These are phyloP conservation scores for Eutypa lata DNA, from an alignment of 2,329 filamentous ascomycete species.

Conservation along the genomic window DNA sequence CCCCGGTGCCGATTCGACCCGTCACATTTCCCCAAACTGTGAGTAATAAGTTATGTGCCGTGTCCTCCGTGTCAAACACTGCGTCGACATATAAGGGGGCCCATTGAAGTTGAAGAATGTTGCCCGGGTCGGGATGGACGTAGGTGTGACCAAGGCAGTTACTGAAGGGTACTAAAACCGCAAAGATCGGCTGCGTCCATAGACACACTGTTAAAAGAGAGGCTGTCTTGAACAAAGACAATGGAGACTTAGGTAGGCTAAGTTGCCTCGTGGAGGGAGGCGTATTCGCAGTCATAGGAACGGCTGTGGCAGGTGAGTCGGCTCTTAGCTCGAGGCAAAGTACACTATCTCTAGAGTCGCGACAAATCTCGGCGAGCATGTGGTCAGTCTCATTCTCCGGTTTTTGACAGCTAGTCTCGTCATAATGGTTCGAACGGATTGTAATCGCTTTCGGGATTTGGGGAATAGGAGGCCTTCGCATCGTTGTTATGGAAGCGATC, in stretches of 20 bases:
- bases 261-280: neutral
- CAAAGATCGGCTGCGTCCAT: slow-evolving; percentile 44
- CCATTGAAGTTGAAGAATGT: slow-evolving; percentile 71
- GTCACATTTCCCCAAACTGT: slow-evolving; percentile 91
- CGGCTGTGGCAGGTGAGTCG: neutral
- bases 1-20: slow-evolving; percentile 58
- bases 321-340: neutral
- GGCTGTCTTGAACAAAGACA: slow-evolving; percentile 6
- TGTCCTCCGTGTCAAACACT: slow-evolving; percentile 60
- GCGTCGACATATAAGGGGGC: slow-evolving; percentile 72
- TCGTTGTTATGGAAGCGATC: slow-evolving; percentile 16
- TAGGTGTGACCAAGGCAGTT: slow-evolving; percentile 73
- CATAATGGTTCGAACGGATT: slow-evolving; percentile 5
- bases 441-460: slow-evolving; percentile 7
- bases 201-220: slow-evolving; percentile 37
- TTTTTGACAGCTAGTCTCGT: slow-evolving; percentile 4
- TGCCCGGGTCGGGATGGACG: slow-evolving; percentile 39
- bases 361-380: neutral
- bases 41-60: slow-evolving; percentile 66
- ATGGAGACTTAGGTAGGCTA: neutral
- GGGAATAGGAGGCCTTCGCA: slow-evolving; percentile 18
- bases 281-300: neutral
- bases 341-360: neutral
- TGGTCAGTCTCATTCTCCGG: neutral
- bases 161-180: slow-evolving; percentile 72